phyloP scores from a whole-genome alignment of 805 yeast species.

The Candida multigemmis region DNA sequence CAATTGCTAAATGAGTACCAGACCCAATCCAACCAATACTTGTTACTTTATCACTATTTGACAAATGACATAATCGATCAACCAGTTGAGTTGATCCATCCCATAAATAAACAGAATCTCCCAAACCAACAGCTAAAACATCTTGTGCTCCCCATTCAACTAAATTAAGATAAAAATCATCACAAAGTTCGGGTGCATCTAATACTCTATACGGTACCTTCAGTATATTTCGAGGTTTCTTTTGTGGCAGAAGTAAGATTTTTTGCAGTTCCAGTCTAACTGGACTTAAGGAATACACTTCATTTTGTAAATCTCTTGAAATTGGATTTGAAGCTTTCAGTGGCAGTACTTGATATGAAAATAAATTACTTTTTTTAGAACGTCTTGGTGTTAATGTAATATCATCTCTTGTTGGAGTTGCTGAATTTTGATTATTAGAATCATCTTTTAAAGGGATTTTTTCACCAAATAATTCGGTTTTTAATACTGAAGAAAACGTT shows the following conservation, averaged over 20 bases:
- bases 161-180: conserved; percentile 85
- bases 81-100: conserved; percentile 82
- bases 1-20: conserved; percentile 91
- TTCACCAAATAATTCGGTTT: conserved; percentile 88
- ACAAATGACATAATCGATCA: conserved; percentile 64
- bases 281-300: conserved; percentile 73
- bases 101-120: conserved; percentile 83
- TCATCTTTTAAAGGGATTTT: conserved; percentile 61
- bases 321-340: conserved; percentile 47
- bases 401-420: conserved; percentile 16
- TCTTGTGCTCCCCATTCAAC: conserved; percentile 95
- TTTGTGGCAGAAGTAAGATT: conserved; percentile 72
- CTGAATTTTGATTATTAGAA: too few relatives aligned
- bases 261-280: conserved; percentile 84
- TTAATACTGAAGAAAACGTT: conserved; percentile 77
- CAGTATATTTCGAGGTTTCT: conserved; percentile 66
- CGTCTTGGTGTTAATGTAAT: conserved; percentile 29
- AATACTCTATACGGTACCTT: conserved; percentile 87
- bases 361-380: conserved; percentile 46
- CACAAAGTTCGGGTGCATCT: conserved; percentile 93
- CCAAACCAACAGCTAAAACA: conserved; percentile 82
- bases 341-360: conserved; percentile 73
- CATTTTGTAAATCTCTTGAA: conserved; percentile 59
- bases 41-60: conserved; percentile 60
- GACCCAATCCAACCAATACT: conserved; percentile 89